Evolutionary conservation across 2,329 filamentous ascomycete species (phyloP).

Genomic region (Camptophora hylomeconis): DNA sequence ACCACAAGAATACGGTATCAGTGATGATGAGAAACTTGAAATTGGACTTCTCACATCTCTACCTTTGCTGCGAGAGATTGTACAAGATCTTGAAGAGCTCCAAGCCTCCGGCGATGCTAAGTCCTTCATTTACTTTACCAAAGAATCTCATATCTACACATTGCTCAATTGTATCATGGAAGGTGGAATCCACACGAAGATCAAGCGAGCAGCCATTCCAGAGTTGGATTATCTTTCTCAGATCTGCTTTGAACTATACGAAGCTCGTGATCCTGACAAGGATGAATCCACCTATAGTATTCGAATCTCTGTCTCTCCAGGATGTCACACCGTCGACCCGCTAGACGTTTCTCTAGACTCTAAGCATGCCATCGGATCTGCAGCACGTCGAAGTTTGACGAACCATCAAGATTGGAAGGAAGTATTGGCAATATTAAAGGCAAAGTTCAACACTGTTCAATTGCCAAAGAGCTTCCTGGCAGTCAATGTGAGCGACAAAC

Average conservation of each 20-base stretch:
- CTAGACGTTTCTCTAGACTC: slow-evolving; percentile 93
- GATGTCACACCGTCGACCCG: slow-evolving; percentile 92
- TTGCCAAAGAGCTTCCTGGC: slow-evolving; percentile 38
- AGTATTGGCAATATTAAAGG: slow-evolving; percentile 87
- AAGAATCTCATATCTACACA: slow-evolving; percentile 97
- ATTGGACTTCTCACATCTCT: slow-evolving; percentile 90
- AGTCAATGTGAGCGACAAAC: slow-evolving; percentile 38
- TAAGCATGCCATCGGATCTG: slow-evolving; percentile 89
- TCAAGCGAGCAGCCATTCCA: slow-evolving; percentile 84
- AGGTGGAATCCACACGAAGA: slow-evolving; percentile 93
- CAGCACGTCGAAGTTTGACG: slow-evolving; percentile 78
- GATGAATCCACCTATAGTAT: slow-evolving; percentile 88
- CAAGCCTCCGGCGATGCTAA: slow-evolving; percentile 90
- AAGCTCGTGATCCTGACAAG: slow-evolving; percentile 69
- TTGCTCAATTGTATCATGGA: slow-evolving; percentile 95
- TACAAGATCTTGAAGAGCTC: slow-evolving; percentile 91
- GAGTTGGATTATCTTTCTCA: slow-evolving; percentile 96
- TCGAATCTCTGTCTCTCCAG: slow-evolving; percentile 86
- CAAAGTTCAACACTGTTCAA: slow-evolving; percentile 80
- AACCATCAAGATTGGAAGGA: slow-evolving; percentile 90
- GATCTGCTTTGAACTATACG: slow-evolving; percentile 96
- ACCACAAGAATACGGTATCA: slow-evolving; percentile 95
- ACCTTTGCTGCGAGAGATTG: slow-evolving; percentile 89
- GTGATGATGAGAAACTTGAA: slow-evolving; percentile 91
- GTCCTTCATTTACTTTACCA: slow-evolving; percentile 97